These are phyloP conservation scores for Ganoderma meredithae DNA, from an alignment of 1,284 basidiomycete species.

Conservation along the genomic window DNA sequence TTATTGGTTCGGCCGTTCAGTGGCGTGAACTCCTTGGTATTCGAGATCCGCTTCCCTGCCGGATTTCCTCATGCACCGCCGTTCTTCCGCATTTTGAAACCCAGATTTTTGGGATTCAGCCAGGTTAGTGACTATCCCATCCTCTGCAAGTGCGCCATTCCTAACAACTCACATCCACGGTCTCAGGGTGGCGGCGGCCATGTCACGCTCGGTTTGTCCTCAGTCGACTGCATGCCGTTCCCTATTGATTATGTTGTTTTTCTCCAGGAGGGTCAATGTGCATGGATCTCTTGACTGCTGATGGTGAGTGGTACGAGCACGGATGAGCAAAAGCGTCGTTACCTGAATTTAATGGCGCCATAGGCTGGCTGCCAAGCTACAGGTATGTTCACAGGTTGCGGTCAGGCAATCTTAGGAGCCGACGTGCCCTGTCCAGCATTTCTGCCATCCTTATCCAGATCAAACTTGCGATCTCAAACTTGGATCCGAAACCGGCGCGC, in stretches of 20 bases:
- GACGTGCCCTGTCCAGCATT: slow-evolving; percentile 48
- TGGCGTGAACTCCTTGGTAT: slow-evolving; percentile 65
- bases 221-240: not conserved
- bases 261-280: slow-evolving; percentile 68
- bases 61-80: slow-evolving; percentile 65
- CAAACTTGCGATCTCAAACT: slow-evolving; percentile 65
- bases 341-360: not conserved
- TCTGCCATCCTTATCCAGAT: slow-evolving; percentile 69
- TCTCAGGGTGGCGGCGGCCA: slow-evolving; percentile 65
- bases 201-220: slow-evolving; percentile 59
- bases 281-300: slow-evolving; percentile 70
- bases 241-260: slow-evolving; percentile 3
- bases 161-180: not conserved
- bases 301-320: slow-evolving; percentile 48
- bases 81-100: slow-evolving; percentile 69
- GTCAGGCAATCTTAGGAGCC: not conserved
- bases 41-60: slow-evolving; percentile 69
- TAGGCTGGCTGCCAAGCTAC: slow-evolving; percentile 72
- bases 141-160: not conserved
- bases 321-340: not conserved
- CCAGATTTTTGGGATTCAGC: slow-evolving; percentile 66
- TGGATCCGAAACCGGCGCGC: slow-evolving; percentile 64
- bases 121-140: slow-evolving; percentile 37
- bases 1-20: slow-evolving; percentile 23
- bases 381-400: slow-evolving; percentile 44